Evolutionary conservation across 1,284 basidiomycete genomes (phyloP).

Genomic region (Cutaneotrichosporon sp.): DNA sequence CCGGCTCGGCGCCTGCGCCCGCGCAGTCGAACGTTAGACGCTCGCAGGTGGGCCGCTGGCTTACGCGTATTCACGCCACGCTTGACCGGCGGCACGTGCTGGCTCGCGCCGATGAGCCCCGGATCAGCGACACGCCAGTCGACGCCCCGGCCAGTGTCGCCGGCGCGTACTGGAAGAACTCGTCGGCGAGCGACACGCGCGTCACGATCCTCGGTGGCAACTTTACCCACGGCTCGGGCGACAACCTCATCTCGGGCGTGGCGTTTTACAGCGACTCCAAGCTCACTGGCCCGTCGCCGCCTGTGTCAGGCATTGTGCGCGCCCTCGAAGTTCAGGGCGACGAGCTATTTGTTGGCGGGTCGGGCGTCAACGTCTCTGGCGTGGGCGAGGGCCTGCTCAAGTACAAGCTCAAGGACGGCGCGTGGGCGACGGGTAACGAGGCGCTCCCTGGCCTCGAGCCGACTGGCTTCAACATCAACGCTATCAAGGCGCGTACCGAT

Average conservation of each 20-base stretch:
- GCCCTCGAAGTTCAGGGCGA: slow-evolving; percentile 61
- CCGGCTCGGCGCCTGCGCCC: slow-evolving; percentile 18
- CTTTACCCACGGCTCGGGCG: slow-evolving; percentile 56
- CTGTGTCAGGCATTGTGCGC: slow-evolving; percentile 63
- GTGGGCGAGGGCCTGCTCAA: slow-evolving; percentile 59
- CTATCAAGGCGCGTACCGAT: slow-evolving; percentile 64
- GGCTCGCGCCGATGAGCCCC: slow-evolving; percentile 53
- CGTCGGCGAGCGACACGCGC: slow-evolving; percentile 53
- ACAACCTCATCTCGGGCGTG: slow-evolving; percentile 53
- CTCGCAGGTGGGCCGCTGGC: slow-evolving; percentile 9
- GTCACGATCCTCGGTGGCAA: slow-evolving; percentile 83
- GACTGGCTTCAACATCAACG: slow-evolving; percentile 64
- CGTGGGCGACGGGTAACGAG: slow-evolving; percentile 56
- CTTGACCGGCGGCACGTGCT: slow-evolving; percentile 19
- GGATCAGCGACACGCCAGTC: slow-evolving; percentile 52
- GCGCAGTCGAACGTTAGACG: background rate
- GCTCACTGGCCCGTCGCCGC: slow-evolving; percentile 55
- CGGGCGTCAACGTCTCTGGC: slow-evolving; percentile 44
- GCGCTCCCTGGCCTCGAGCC: slow-evolving; percentile 27
- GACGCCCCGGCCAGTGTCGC: slow-evolving; percentile 75
- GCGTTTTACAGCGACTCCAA: slow-evolving; percentile 66
- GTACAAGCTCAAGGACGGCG: slow-evolving; percentile 62
- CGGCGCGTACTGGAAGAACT: slow-evolving; percentile 85
- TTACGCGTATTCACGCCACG: slow-evolving; percentile 33
- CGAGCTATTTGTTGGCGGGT: slow-evolving; percentile 70